Evolutionary conservation across 1,284 basidiomycete species (phyloP).

Genomic region (Neotropicomus parvogracilis): DNA sequence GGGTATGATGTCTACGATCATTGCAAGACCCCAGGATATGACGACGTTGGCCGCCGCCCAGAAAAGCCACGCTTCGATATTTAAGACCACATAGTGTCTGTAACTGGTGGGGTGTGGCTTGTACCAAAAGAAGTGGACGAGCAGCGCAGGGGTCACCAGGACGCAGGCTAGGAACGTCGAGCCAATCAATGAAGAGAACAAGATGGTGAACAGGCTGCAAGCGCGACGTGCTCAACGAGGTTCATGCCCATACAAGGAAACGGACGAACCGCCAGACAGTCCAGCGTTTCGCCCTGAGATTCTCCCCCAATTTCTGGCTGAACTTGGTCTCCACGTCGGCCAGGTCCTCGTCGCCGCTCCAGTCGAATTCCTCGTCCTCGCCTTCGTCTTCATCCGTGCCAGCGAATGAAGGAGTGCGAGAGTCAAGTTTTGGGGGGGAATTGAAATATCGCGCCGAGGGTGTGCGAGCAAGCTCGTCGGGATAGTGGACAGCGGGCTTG

Average conservation of each 20-base stretch:
- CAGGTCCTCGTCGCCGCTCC: constrained; percentile 72
- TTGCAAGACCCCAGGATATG: constrained; percentile 71
- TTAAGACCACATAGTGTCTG: constrained; percentile 59
- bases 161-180: constrained; percentile 61
- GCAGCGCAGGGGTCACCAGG: constrained; percentile 55
- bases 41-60: constrained; percentile 74
- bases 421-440: constrained; percentile 32
- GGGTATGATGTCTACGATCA: constrained; percentile 66
- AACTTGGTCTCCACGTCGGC: constrained; percentile 66
- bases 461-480: constrained; percentile 35
- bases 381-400: constrained; percentile 60
- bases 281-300: constrained; percentile 46
- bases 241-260: neutral
- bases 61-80: constrained; percentile 73
- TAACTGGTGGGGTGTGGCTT: constrained; percentile 52
- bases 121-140: constrained; percentile 69
- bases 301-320: constrained; percentile 53
- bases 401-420: constrained; percentile 45
- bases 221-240: constrained; percentile 4
- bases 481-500: constrained; percentile 52
- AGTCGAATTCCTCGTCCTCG: constrained; percentile 55
- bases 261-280: constrained; percentile 50
- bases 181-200: constrained; percentile 70
- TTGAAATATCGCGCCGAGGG: constrained; percentile 25
- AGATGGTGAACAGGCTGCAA: constrained; percentile 52